These are phyloP conservation scores for Cryptosporidium andersoni DNA, from an alignment of 169 alveolate genomes.

Conservation along the genomic window DNA sequence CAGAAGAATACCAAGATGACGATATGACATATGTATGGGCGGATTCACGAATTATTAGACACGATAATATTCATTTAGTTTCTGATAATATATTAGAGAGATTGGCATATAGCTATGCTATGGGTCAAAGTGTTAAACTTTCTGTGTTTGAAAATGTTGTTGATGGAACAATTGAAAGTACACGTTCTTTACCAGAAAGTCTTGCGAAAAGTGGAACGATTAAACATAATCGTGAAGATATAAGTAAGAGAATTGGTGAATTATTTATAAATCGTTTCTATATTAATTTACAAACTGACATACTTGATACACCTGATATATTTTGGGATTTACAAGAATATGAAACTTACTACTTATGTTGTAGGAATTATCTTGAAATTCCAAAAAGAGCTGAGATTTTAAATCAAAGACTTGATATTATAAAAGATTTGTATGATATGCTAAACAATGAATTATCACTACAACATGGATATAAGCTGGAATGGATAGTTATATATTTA, in stretches of 20 bases:
- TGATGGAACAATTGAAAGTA: conserved; percentile 83
- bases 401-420: conserved; percentile 83
- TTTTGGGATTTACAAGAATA: conserved; percentile 87
- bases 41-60: conserved; percentile 77
- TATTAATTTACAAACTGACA: conserved; percentile 83
- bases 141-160: conserved; percentile 82
- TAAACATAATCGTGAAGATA: conserved; percentile 80
- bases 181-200: conserved; percentile 84
- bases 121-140: conserved; percentile 83
- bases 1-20: conserved; percentile 70
- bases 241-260: conserved; percentile 84
- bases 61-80: conserved; percentile 79
- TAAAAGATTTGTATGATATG: conserved; percentile 86
- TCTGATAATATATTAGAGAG: conserved; percentile 78
- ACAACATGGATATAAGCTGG: conserved; percentile 85
- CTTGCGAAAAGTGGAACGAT: conserved; percentile 83
- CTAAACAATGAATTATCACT: conserved; percentile 81
- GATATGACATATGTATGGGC: conserved; percentile 77
- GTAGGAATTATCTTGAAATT: conserved; percentile 82
- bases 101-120: conserved; percentile 83
- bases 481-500: conserved; percentile 84
- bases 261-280: conserved; percentile 83
- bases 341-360: conserved; percentile 80
- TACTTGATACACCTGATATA: conserved; percentile 85
- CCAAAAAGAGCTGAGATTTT: conserved; percentile 85